These are phyloP conservation scores for Pseudocercospora crystallina DNA, from an alignment of 2,329 filamentous ascomycete species.

Conservation along the genomic window DNA sequence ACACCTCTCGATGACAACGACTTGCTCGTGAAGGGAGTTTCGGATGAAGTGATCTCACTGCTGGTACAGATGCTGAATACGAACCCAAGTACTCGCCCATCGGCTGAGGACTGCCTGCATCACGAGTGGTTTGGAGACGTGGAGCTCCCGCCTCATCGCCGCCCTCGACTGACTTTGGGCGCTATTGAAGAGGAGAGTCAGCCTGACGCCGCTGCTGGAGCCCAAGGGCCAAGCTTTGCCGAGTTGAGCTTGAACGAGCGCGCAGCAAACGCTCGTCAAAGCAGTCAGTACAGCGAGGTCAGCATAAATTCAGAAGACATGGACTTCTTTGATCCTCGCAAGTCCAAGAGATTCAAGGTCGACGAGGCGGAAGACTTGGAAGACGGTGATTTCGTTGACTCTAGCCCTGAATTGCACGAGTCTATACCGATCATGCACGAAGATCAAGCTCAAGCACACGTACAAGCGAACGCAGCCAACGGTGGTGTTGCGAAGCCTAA, in stretches of 20 bases:
- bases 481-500: conserved; percentile 16
- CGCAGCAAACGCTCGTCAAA: conserved; percentile 8
- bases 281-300: conserved; percentile 30
- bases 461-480: conserved; percentile 10
- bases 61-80: conserved; percentile 75
- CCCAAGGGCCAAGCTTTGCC: conserved; percentile 55
- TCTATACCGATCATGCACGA: conserved; percentile 33
- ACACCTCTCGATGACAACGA: conserved; percentile 66
- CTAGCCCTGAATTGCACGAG: conserved; percentile 40
- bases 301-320: conserved; percentile 39
- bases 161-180: conserved; percentile 32
- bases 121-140: conserved; percentile 71
- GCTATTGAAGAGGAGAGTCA: conserved; percentile 59
- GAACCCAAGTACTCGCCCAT: conserved; percentile 75
- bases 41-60: conserved; percentile 69
- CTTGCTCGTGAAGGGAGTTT: conserved; percentile 60
- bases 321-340: conserved; percentile 39
- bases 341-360: conserved; percentile 48
- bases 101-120: conserved; percentile 65
- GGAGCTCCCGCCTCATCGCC: conserved; percentile 23
- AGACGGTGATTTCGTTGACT: conserved; percentile 33
- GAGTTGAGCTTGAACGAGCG: conserved; percentile 62
- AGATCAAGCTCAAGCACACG: conserved; percentile 1
- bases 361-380: conserved; percentile 37
- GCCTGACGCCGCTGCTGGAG: conserved; percentile 51